Conservation (phyloP, 2,329 filamentous ascomycete genomes). For the Fusarium camptoceras region DNA sequence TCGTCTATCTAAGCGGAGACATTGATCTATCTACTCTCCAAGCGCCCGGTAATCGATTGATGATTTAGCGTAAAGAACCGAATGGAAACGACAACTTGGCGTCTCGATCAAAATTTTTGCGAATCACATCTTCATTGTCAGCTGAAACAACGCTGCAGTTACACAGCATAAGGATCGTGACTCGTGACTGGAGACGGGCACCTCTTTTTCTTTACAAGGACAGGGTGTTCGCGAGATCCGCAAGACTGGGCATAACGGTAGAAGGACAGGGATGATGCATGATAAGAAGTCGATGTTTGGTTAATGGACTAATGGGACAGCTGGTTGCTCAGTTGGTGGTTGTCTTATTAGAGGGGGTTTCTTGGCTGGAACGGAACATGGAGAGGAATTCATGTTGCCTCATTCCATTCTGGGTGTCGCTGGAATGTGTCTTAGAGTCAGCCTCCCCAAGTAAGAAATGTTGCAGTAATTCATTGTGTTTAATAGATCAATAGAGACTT, state of each 20-base stretch:
- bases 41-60: background rate
- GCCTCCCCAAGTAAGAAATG: background rate
- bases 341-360: background rate
- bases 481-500: background rate
- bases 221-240: conserved; percentile 14
- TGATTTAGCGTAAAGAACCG: background rate
- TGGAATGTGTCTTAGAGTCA: conserved; percentile 12
- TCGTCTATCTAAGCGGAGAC: background rate
- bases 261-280: conserved; percentile 16
- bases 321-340: background rate
- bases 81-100: conserved; percentile 1
- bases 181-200: background rate
- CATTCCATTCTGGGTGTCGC: conserved; percentile 12
- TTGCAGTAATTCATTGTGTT: background rate
- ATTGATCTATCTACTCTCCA: conserved; percentile 1
- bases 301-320: conserved; percentile 19
- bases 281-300: background rate
- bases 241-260: conserved; percentile 1
- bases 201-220: conserved; percentile 15
- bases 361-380: conserved; percentile 25
- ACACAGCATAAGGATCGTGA: background rate
- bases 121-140: background rate
- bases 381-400: background rate
- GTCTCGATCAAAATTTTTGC: background rate
- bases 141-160: conserved; percentile 10